phyloP scores from a whole-genome alignment of 2,329 filamentous ascomycete species.

The Penicillium concentricum region DNA sequence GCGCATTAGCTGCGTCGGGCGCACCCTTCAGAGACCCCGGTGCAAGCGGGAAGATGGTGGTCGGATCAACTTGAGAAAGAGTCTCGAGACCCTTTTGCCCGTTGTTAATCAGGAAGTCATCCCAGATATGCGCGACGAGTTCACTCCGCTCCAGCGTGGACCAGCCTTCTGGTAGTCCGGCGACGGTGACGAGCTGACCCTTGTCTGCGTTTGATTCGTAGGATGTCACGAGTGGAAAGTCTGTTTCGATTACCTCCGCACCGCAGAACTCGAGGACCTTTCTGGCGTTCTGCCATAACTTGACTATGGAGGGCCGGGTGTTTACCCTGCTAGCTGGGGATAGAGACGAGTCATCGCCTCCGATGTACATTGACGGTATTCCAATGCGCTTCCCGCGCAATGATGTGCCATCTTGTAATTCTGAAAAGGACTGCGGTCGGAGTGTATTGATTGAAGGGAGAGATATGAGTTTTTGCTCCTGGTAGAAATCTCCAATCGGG shows the following conservation, averaged over 20 bases:
- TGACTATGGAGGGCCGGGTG: conserved; percentile 40
- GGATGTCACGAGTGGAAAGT: conserved; percentile 33
- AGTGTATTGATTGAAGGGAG: conserved; percentile 37
- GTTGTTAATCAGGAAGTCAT: conserved; percentile 50
- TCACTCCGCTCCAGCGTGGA: conserved; percentile 48
- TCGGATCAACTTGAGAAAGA: conserved; percentile 43
- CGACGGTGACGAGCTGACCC: conserved; percentile 40
- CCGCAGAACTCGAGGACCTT: conserved; percentile 29
- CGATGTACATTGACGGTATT: conserved; percentile 54
- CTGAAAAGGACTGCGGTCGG: conserved; percentile 35
- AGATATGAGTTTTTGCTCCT: conserved; percentile 49
- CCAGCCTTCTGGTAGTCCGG: conserved; percentile 47
- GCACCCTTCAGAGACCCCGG: conserved; percentile 25
- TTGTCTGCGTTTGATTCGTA: conserved; percentile 37
- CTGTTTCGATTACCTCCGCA: conserved; percentile 34
- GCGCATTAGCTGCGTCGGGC: conserved; percentile 24
- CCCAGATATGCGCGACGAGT: conserved; percentile 54
- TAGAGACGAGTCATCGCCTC: conserved; percentile 33
- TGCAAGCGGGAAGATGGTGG: conserved; percentile 39
- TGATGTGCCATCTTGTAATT: conserved; percentile 29
- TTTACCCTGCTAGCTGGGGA: conserved; percentile 38
- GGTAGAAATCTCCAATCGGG: conserved; percentile 54
- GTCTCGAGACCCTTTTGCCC: conserved; percentile 39
- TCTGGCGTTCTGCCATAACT: conserved; percentile 34
- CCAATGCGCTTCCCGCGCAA: conserved; percentile 49